phyloP scores from a whole-genome alignment of 805 yeast species.

The Pichia thaimueangensis region DNA sequence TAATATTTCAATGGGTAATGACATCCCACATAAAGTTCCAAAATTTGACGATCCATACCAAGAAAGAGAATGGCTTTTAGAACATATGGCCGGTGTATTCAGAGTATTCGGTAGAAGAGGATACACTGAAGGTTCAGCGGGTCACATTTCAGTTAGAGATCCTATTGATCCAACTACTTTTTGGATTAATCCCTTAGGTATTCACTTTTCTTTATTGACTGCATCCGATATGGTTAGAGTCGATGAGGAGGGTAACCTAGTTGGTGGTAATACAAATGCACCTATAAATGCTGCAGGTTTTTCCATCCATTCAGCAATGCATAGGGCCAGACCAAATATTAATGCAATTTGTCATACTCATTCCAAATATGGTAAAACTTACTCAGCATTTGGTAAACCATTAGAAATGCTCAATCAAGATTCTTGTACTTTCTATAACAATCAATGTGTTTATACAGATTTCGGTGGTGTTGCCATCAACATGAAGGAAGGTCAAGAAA shows the following conservation, averaged over 20 bases:
- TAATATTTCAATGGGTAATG: conserved; percentile 50
- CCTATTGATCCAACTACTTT: conserved; percentile 75
- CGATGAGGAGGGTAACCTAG: conserved; percentile 55
- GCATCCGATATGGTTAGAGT: conserved; percentile 60
- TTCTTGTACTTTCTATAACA: conserved; percentile 58
- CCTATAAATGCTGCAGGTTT: conserved; percentile 65
- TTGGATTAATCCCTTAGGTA: conserved; percentile 88
- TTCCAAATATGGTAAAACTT: conserved; percentile 58
- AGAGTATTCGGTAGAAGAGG: conserved; percentile 76
- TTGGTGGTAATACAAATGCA: conserved; percentile 44
- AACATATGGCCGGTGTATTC: conserved; percentile 84
- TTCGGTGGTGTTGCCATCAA: conserved; percentile 80
- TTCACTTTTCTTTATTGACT: conserved; percentile 57
- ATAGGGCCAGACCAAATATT: conserved; percentile 63
- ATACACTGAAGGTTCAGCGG: conserved; percentile 72
- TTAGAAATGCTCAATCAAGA: conserved; percentile 81
- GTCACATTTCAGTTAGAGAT: conserved; percentile 81
- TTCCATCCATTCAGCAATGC: conserved; percentile 61
- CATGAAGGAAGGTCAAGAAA: conserved; percentile 51
- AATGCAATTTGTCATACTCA: conserved; percentile 71
- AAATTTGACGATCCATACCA: conserved; percentile 40
- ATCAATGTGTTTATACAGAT: conserved; percentile 57
- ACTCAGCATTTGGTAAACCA: conserved; percentile 56
- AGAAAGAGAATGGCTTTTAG: conserved; percentile 49
- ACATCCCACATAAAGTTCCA: conserved; percentile 47